Evolutionary conservation across 2,329 filamentous ascomycete genomes (phyloP), one percentile per base, ranked within the genome.

Genomic region (Colletotrichum australisinense): DNA sequence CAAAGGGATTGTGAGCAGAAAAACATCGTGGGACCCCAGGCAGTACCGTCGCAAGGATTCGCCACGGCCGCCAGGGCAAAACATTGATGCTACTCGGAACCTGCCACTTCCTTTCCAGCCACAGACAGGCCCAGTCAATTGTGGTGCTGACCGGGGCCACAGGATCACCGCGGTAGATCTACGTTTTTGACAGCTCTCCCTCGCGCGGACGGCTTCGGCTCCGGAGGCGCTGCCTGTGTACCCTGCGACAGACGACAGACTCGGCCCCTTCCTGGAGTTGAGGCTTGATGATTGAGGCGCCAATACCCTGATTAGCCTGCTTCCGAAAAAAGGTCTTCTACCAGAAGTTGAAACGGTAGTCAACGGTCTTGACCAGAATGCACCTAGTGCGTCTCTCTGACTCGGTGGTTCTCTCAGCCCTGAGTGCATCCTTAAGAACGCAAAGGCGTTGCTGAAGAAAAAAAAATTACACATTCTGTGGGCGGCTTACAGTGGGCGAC

Each of bases 21-120:
- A 26, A 26, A 56, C 26, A 60, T 71, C 71, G 67, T 65, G 55
- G 60, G 67, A 66, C 46, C 71, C 67, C 32, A 12, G 67, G 22
- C 67, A 28, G 46, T 28, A 52, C 26, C 60, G 42, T 53, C 62
- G 60, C 67, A 71, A 66, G 71, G 60, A 66, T 73, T 57, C 59
- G 59, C 67, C 67, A 73, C 72, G 59, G 69, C 62, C 72, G 30
- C 49, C 68, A 63, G 72, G 68, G 59, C 72, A 74, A 74, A 74
- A 74, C 72, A 72, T 63, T 68, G 63, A 67, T 74, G 72, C 72
- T 74, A 74, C 72, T 68, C 72, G 72, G 72, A 74, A 67, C 69
- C 56, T 73, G 72, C 69, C 63, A 74, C 63, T 67, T 74, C 71
- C 71, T 66, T 49, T 70, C 58, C 69, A 72, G 57, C 63, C 69